Evolutionary conservation across 768 basidiomycete species (phyloP), one percentile per base, ranked within the genome.

Genomic region (Thelephora ganbajun): DNA sequence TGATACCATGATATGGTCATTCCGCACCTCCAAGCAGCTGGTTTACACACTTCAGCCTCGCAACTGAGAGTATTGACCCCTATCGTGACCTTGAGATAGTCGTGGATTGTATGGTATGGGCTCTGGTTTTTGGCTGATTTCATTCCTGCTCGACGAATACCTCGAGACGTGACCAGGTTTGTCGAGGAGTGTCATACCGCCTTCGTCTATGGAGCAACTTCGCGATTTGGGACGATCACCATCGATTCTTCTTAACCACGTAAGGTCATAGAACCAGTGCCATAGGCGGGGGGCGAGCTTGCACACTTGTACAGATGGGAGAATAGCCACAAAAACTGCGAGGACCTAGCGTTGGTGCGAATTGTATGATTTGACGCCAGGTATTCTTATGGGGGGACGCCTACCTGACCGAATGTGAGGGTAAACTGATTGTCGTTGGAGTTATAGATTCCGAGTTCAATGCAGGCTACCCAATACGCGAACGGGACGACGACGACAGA

Each of bases 311-410:
- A 47, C 11, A 7, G 22, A 3, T 44, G 46, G 46, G 11, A 4
- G 46, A 12, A 47, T 20, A n/a, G 46, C 46, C 11, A 47, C 46
- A 33, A 47, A 47, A 30, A 47, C 4, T 20, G 46, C 46, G 33
- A 47, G 11, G 4, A 47, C 46, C 46, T 47, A 23, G 13, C 33
- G 33, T 26, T 1, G 6, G 11, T 9, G 9, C 30, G 18, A n/a
- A 45, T n/a, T 5, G 22, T 14, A 44, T 22, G 43, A 44, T 18
- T 20, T 20, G 19, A 23, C 22, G 43, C 11, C 23, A 3, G 43
- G 3, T 2, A 18, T 11, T 23, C 19, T 11, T 11, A n/a, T 12
- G 22, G 22, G 19, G 11, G 11, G 11, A 44, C 22, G 19, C 16
- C 14, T 19, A 47, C 46, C 46, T 47, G 46, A 9, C 46, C 46